phyloP scores from a whole-genome alignment of 139 green algal species.

The Coelastrella sp. region DNA sequence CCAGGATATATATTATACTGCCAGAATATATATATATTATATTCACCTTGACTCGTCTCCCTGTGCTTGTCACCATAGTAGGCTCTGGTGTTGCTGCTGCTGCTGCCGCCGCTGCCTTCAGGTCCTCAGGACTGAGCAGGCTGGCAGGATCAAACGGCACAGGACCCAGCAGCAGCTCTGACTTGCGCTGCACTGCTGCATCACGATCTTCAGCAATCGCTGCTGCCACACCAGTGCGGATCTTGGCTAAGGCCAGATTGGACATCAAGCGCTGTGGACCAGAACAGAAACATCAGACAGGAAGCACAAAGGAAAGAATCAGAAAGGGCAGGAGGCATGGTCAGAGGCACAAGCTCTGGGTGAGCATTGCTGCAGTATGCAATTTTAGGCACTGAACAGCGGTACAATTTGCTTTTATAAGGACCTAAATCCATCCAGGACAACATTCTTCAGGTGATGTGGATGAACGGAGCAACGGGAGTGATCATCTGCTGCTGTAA shows the following conservation, averaged over 20 bases:
- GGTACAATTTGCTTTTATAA: too few species aligned
- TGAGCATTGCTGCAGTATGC: too few species aligned
- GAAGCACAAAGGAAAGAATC: neutral
- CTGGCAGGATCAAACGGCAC: neutral
- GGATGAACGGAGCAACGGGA: too few species aligned
- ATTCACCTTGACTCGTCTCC: conserved; percentile 2
- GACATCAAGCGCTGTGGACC: neutral
- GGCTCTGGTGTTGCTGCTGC: neutral
- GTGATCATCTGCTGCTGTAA: neutral
- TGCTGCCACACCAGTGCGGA: neutral
- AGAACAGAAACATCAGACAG: neutral
- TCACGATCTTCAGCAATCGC: conserved; percentile 9
- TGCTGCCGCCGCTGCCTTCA: neutral
- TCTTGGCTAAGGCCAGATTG: conserved; percentile 13
- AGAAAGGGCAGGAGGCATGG: too few species aligned
- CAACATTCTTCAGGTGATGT: neutral
- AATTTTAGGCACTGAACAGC: too few species aligned
- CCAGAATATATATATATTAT: too few species aligned
- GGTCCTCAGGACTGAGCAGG: neutral
- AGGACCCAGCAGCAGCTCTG: conserved; percentile 23
- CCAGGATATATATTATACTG: too few species aligned
- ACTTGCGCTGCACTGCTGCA: neutral
- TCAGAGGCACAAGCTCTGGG: too few species aligned
- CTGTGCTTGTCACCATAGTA: neutral
- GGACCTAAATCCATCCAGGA: neutral